Base-by-base conservation (phyloP, 2,329 filamentous ascomycete species). In the Talaromyces albobiverticillius region DNA sequence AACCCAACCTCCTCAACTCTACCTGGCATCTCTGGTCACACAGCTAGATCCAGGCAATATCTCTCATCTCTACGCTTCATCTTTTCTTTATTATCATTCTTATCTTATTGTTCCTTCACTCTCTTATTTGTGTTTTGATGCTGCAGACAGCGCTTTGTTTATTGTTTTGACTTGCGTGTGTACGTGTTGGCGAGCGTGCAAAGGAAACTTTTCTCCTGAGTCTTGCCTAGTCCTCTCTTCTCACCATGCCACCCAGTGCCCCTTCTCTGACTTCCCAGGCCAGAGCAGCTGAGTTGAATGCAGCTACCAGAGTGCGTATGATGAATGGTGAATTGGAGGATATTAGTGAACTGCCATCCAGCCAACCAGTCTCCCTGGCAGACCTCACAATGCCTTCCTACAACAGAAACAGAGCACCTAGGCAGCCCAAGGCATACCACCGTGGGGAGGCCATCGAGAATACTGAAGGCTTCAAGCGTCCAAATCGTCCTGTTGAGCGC, bases 281-380 rank as follows among this genome's bases (percentile, higher is more conserved):
- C 18, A 48, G 58, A 34, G 58, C 58, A 22, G 58, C 58, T 34
- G 58, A 60, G 46, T 46, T 60, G 29, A 60, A 55, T 32, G 58
- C 57, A 20, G 52, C 56, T 22, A 53, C 53, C 22, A 58, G 53
- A 40, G 47, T 51, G 10, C 57, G 57, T 23, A 42, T 31, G 32
- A 53, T 46, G 9, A 49, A 43, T 11, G 48, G 60, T 20, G 63
- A 65, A 40, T 31, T 66, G 14, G 41, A 56, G 48, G 57, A 57
- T 42, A 40, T 61, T 20, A 60, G 61, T 45, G 57, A 62, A 1
- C 55, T 65, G 13, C 57, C 60, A 7, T 65, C 63, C 4, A 64
- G 64, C 25, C 60, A 59, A 14, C 62, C 62, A 2, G 50, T 65
- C n/a, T 59, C 61, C 42, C 43, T 65, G 31, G 59, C 59, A 14